Conservation (phyloP, 495 filamentous ascomycete species). For the Tetracladium setigerum region DNA sequence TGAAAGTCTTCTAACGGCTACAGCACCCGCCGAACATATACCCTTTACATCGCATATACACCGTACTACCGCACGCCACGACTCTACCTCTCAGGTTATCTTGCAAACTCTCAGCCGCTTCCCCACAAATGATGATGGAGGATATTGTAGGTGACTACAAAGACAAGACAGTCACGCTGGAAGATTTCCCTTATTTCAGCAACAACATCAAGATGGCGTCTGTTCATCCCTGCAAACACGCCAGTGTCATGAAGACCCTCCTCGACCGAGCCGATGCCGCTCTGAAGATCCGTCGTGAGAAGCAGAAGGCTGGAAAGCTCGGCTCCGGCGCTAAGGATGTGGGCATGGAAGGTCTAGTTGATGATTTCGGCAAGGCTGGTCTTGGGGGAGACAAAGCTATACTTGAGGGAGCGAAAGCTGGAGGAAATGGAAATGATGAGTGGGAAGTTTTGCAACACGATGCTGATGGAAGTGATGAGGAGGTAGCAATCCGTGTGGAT, state of each 20-base stretch:
- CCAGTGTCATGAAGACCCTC: constrained; percentile 94
- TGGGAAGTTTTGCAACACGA: constrained; percentile 70
- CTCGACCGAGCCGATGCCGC: constrained; percentile 92
- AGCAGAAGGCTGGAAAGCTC: constrained; percentile 49
- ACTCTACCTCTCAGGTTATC: constrained; percentile 89
- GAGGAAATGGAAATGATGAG: constrained; percentile 54
- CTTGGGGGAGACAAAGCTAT: constrained; percentile 31
- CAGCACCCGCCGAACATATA: constrained; percentile 85
- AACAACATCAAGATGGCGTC: constrained; percentile 86
- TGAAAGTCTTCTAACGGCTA: constrained; percentile 1
- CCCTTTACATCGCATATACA: constrained; percentile 95
- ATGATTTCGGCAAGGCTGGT: constrained; percentile 48
- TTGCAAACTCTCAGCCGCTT: constrained; percentile 73
- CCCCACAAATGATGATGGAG: constrained; percentile 94
- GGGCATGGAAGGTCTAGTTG: constrained; percentile 48
- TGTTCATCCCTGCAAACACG: constrained; percentile 89
- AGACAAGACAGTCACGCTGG: constrained; percentile 97
- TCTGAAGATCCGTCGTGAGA: constrained; percentile 79
- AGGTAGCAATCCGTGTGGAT: constrained; percentile 89
- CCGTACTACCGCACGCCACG: constrained; percentile 96
- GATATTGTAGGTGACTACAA: constrained; percentile 99
- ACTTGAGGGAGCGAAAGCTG: constrained; percentile 26
- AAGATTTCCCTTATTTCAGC: constrained; percentile 92
- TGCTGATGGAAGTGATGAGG: constrained; percentile 58
- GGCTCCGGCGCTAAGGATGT: constrained; percentile 30